These are phyloP conservation scores for Diaporthe australafricana DNA, from an alignment of 2,329 filamentous ascomycete species.

Conservation along the genomic window DNA sequence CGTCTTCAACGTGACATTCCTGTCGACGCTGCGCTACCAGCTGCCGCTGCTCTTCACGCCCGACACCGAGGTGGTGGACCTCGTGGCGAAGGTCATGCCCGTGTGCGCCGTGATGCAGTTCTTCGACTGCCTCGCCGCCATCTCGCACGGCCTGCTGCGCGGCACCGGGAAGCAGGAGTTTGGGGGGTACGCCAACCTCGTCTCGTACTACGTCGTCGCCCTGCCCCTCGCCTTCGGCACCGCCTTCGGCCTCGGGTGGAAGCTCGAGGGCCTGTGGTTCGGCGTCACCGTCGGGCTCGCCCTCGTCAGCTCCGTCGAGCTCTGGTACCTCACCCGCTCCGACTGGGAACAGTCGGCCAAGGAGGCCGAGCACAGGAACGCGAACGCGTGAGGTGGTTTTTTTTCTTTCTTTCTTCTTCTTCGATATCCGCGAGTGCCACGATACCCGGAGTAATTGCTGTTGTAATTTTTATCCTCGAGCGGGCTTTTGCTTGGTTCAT, in stretches of 20 bases:
- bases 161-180: slow-evolving; percentile 91
- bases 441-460: not conserved
- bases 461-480: not conserved
- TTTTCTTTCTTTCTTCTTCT: no score
- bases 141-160: slow-evolving; percentile 85
- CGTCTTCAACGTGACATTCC: slow-evolving; percentile 79
- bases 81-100: slow-evolving; percentile 79
- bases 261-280: slow-evolving; percentile 83
- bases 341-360: slow-evolving; percentile 65
- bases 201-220: slow-evolving; percentile 87
- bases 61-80: slow-evolving; percentile 74
- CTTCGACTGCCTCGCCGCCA: slow-evolving; percentile 83
- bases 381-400: slow-evolving; percentile 50
- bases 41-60: slow-evolving; percentile 85
- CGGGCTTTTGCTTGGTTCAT: not conserved
- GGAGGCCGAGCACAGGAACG: slow-evolving; percentile 65
- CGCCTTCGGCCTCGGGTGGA: slow-evolving; percentile 82
- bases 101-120: slow-evolving; percentile 90
- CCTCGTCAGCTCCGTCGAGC: slow-evolving; percentile 67
- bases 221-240: slow-evolving; percentile 85
- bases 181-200: slow-evolving; percentile 88
- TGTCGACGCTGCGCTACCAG: slow-evolving; percentile 75
- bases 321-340: slow-evolving; percentile 61
- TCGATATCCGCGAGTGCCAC: not conserved
- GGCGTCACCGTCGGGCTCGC: slow-evolving; percentile 80